Evolutionary conservation across 2,329 filamentous ascomycete genomes (phyloP), one percentile per base, ranked within the genome.

Genomic region (Ambrosiella cleistominuta): DNA sequence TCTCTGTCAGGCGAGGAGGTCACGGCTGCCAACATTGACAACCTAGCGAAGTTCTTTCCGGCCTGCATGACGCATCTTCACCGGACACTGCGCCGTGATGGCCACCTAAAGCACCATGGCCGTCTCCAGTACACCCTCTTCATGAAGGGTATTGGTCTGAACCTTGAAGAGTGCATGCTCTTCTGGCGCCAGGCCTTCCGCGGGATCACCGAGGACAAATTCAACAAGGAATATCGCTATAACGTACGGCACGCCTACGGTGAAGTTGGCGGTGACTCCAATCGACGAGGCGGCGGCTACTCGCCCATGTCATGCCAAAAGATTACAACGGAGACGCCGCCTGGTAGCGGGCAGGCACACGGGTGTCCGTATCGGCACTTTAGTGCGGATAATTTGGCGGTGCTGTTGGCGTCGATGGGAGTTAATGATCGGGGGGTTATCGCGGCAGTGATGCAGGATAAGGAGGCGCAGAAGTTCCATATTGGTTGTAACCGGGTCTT

Each of bases 401-500:
- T 79, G 0, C 71, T 97, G 63, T 75, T 95, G 49, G 85, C 94
- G 66, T 74, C 78, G 13, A 85, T 87, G 52, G 93, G 91, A 0
- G 81, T 98, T 0, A 80, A 75, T 38, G 91, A 97, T 67, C 76
- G 82, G 49, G 80, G 84, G 0, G 80, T 95, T 17, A 68, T 97
- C 49, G 83, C 85, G 62, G 86, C 83, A 0, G 86, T 98, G 7
- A 83, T 83, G 65, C 88, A 95, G 67, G 91, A 97, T 69, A 89
- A 95, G 64, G 85, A 86, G 54, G 88, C 85, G 68, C 85, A 86
- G 67, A 83, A 91, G 66, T 97, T 83, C 64, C 93, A 98, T 68
- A 88, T 98, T 71, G 93, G 91, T 17, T 98, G 93, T 70, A 98
- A 97, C 68, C 77, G 91, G 80, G 91, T 98, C 0, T 98, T 97